Percentiles rank a stretch among this genome's conserved stretches.
Conservation (phyloP, 106 monocot species). For the Chionographis japonica region DNA sequence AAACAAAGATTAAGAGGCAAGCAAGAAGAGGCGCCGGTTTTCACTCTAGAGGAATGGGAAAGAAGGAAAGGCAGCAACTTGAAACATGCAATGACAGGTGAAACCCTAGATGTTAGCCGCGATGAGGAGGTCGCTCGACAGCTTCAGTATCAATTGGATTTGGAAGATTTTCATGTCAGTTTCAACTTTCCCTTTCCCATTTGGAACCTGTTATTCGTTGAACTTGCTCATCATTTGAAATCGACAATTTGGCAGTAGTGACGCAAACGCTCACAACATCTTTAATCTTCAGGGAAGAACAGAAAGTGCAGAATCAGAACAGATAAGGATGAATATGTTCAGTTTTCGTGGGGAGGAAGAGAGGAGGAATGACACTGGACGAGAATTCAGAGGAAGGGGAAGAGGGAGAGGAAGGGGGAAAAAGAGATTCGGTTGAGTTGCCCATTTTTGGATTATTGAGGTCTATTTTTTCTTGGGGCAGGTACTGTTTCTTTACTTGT, state of each 20-base stretch:
- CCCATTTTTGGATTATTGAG: not conserved
- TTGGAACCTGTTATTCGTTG: not conserved
- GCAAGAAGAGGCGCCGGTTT: conserved; percentile 67
- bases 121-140: conserved; percentile 90
- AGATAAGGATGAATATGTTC: conserved; percentile 82
- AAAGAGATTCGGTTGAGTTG: conserved; percentile 33
- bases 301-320: conserved; percentile 55
- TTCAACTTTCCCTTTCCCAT: not conserved
- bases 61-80: conserved; percentile 44
- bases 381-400: conserved; percentile 59
- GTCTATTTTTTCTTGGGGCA: not conserved
- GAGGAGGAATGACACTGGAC: conserved; percentile 16
- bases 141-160: conserved; percentile 78
- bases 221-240: not conserved
- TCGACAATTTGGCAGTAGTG: conserved; percentile 1
- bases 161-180: conserved; percentile 65
- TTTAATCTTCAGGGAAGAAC: conserved; percentile 18
- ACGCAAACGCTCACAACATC: too few relatives aligned
- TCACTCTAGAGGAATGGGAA: conserved; percentile 98
- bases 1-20: conserved; percentile 49
- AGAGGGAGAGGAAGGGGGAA: conserved; percentile 59
- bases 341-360: conserved; percentile 50
- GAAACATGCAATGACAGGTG: conserved; percentile 6
- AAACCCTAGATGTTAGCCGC: conserved; percentile 41
- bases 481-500: not conserved